These are phyloP conservation scores for Raphanus hybrid DNA, from an alignment of 441 rosid genomes.

Conservation along the genomic window DNA sequence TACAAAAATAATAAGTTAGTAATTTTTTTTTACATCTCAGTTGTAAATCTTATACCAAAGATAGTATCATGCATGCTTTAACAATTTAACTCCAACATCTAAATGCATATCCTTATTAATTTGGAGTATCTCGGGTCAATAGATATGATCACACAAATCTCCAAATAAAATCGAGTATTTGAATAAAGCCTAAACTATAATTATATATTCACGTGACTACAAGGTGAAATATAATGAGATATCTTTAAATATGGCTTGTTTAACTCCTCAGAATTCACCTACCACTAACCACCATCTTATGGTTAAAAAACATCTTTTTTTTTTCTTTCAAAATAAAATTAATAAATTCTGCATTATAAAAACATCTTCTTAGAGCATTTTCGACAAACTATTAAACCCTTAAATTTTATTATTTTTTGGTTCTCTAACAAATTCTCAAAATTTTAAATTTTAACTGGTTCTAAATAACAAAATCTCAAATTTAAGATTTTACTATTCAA, in stretches of 20 bases:
- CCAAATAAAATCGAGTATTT: neutral
- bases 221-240: neutral
- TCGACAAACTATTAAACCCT: neutral
- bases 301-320: no score
- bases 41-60: slow-evolving; percentile 11
- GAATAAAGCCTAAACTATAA: neutral
- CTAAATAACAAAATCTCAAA: no score
- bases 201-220: neutral
- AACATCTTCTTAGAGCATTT: neutral
- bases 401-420: neutral
- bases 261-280: neutral
- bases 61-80: slow-evolving; percentile 11
- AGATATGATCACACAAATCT: neutral
- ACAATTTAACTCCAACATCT: slow-evolving; percentile 17
- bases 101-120: neutral
- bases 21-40: neutral
- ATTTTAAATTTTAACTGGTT: neutral
- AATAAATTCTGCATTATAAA: no score
- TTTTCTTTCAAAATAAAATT: no score
- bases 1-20: neutral
- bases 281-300: neutral
- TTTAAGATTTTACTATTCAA: no score
- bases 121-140: neutral
- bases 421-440: neutral
- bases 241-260: neutral